Base-by-base conservation (phyloP, 192 early-diverging fungal genomes). In the Radiomyces spectabilis region DNA sequence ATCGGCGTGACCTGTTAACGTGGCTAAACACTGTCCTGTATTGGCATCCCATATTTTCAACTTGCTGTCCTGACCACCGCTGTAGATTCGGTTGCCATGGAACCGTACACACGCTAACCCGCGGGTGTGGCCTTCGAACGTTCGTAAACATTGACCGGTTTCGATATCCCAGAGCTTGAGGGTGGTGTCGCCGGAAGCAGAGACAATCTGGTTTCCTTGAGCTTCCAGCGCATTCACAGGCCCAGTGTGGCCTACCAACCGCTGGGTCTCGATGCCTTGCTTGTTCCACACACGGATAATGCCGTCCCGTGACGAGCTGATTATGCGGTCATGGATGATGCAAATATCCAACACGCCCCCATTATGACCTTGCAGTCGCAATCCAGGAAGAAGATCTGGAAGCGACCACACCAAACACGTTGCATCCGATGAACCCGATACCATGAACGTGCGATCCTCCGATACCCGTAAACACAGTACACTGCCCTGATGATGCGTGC, bases 191-290 rank as follows among this genome's bases (percentile, higher is more conserved):
- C 91, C 92, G 0, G 86, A 89, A 1, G 95, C 93, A 9, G 88
- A 91, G 4, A 85, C 92, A 5, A 97, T 73, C 29, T 73, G 78
- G 45, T 76, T 57, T 29, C 74, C 84, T 31, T 81, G 50, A 32
- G 94, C 60, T 61, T 94, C 88, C 5, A 99, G 76, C 4, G 94
- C 91, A 61, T 99, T 97, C 13, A 99, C 96, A 2, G 94, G 93
- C 10, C 93, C 95, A 9, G 81, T 79, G 58, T 99, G 96, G 29
- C 94, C 94, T 16, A 69, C 45, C 58, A 99, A 58, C 0, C 80
- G 86, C 19, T 80, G 75, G 35, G 85, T 39, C 15, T 83, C 74
- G 29, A 67, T 60, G 3, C 86, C 89, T 0, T 75, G 74, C 16
- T 76, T 58, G 55, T 82, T 71, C 93, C 96, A 99, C 18, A 96